Evolutionary conservation across 768 basidiomycete species (phyloP), one percentile per base, ranked within the genome.

Genomic region (Russula lepida): DNA sequence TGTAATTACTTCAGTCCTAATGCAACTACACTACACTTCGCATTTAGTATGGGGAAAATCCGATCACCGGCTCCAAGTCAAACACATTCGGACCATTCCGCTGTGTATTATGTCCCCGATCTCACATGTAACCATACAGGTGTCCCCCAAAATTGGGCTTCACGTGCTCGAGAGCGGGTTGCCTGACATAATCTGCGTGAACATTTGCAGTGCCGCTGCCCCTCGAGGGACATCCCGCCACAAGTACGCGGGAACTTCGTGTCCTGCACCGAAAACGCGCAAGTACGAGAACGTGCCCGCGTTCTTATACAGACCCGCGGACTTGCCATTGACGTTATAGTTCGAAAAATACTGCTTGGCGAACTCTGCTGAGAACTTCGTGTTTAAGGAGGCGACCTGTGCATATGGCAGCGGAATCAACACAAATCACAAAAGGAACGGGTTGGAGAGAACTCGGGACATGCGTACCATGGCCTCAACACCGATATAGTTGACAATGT

Each of bases 241-340:
- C 4, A 54, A 48, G 65, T 71, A 74, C n/a, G 71, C 71, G 4
- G 72, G 69, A 4, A 73, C 72, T 62, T 72, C 67, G 60, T 74
- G 73, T 5, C 72, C 73, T 17, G 80, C 77, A 4, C 76, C 78
- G 59, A 72, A 79, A 32, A 83, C 75, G 11, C 82, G 75, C 15
- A 84, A 68, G 63, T 83, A 84, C 8, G 82, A 81, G 69, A 79
- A 77, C 9, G 74, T 80, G 12, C 82, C 83, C 5, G 83, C 81
- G 59, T 82, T 83, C 73, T 84, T 84, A 72, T 73, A 83, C 35
- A 79, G 69, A 3, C 82, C 84, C 5, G 83, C 73, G 3, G 69
- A 58, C 58, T 78, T 74, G 0, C 83, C 83, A 1, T 73, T 67
- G 17, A 85, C 83, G 0, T 74, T 81, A 70, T 75, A 84, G 49